Conservation (phyloP, 768 basidiomycete species). For the Fomitopsis serialis region DNA sequence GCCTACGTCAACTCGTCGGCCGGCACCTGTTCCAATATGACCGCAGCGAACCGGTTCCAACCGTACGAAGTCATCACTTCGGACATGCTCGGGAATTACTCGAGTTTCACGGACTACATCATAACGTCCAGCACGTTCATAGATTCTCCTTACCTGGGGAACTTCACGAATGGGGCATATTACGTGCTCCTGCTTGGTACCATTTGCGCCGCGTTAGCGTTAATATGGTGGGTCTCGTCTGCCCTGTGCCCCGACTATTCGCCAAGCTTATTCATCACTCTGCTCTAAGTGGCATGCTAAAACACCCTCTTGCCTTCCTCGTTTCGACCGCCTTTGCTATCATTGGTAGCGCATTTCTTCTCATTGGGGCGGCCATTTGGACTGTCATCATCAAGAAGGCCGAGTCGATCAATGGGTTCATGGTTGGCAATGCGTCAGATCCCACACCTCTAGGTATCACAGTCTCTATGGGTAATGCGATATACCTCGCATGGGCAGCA, state of each 20-base stretch:
- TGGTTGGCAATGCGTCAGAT: constrained; percentile 31
- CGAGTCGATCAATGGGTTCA: constrained; percentile 49
- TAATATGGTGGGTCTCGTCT: constrained; percentile 51
- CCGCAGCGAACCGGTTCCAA: constrained; percentile 51
- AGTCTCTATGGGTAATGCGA: constrained; percentile 54
- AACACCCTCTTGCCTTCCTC: constrained; percentile 62
- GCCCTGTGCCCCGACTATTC: constrained; percentile 1
- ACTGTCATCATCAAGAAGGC: constrained; percentile 66
- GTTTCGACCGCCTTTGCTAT: constrained; percentile 59
- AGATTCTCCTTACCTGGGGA: constrained; percentile 57
- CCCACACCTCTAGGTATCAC: constrained; percentile 53
- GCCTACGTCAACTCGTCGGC: constrained; percentile 56
- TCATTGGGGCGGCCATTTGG: constrained; percentile 74
- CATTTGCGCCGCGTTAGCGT: constrained; percentile 56
- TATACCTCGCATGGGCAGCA: constrained; percentile 71
- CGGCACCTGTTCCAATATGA: constrained; percentile 61
- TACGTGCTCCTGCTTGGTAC: constrained; percentile 73
- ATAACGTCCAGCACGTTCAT: constrained; percentile 48
- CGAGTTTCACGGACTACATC: constrained; percentile 47
- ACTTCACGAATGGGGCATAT: constrained; percentile 63
- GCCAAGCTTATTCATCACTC: background rate
- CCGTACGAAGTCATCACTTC: constrained; percentile 60
- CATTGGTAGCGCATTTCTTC: constrained; percentile 52
- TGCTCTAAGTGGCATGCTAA: constrained; percentile 54
- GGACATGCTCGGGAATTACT: constrained; percentile 67